phyloP scores from a whole-genome alignment of 2,329 filamentous ascomycete genomes.

The Colletotrichum destructivum region DNA sequence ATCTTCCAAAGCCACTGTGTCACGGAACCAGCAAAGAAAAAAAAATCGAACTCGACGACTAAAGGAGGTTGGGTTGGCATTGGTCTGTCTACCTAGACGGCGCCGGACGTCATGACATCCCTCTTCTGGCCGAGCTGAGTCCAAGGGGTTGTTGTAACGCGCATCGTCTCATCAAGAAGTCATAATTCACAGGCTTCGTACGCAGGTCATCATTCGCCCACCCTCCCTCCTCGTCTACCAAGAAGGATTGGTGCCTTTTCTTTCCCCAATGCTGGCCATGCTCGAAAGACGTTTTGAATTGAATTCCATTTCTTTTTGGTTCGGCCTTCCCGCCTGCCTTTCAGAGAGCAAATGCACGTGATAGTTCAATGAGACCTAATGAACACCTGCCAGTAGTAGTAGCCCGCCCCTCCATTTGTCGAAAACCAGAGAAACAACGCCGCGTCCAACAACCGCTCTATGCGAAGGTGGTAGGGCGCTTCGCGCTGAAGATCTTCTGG shows the following conservation, averaged over 20 bases:
- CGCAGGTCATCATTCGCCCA: constrained; percentile 37
- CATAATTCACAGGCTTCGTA: constrained; percentile 41
- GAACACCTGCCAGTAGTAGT: constrained; percentile 67
- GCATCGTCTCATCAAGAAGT: constrained; percentile 38
- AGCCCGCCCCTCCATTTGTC: constrained; percentile 59
- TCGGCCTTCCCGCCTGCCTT: constrained; percentile 54
- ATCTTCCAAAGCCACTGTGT: neutral
- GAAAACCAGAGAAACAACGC: constrained; percentile 66
- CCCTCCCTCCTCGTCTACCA: constrained; percentile 21
- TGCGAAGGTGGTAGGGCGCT: constrained; percentile 97
- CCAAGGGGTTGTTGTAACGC: neutral
- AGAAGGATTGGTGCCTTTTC: constrained; percentile 23
- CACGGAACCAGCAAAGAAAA: neutral
- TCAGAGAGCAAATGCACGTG: constrained; percentile 71
- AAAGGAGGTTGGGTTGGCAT: constrained; percentile 16
- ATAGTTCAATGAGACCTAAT: constrained; percentile 74
- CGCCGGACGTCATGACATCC: constrained; percentile 17
- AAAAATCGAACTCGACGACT: neutral
- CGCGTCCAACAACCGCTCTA: constrained; percentile 68
- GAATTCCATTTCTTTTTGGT: constrained; percentile 44
- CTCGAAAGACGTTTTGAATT: constrained; percentile 54
- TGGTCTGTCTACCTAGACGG: constrained; percentile 21
- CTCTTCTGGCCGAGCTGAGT: constrained; percentile 19
- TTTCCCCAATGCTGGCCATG: constrained; percentile 29
- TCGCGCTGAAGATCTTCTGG: constrained; percentile 94